Conservation (phyloP, 306 rosid genomes). For the Vigna hirtella region DNA sequence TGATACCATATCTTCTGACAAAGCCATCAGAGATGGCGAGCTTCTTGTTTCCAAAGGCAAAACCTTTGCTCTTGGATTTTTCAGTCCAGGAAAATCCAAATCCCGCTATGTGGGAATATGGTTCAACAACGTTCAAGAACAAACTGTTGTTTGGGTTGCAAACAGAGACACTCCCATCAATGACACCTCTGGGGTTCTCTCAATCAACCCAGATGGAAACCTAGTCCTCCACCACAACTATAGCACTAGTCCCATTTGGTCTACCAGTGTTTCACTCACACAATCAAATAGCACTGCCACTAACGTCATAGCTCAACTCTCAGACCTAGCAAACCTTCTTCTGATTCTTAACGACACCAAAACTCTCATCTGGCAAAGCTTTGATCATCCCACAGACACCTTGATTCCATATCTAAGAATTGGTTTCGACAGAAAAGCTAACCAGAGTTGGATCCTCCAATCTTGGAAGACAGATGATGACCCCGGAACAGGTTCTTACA, state of each 20-base stretch:
- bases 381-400: slow-evolving; percentile 46
- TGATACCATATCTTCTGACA: slow-evolving; percentile 25
- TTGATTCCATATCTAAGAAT: slow-evolving; percentile 29
- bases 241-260: slow-evolving; percentile 39
- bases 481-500: slow-evolving; percentile 55
- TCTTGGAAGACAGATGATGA: slow-evolving; percentile 55
- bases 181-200: slow-evolving; percentile 48
- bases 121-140: slow-evolving; percentile 42
- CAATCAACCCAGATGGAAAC: slow-evolving; percentile 45
- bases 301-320: slow-evolving; percentile 37
- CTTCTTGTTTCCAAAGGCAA: slow-evolving; percentile 29
- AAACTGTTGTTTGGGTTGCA: slow-evolving; percentile 63
- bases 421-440: slow-evolving; percentile 37
- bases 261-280: slow-evolving; percentile 31
- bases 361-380: slow-evolving; percentile 46
- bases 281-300: background rate
- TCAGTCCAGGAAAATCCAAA: slow-evolving; percentile 58
- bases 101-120: slow-evolving; percentile 60
- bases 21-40: slow-evolving; percentile 37
- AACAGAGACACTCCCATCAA: slow-evolving; percentile 53
- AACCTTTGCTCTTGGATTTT: slow-evolving; percentile 65
- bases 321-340: slow-evolving; percentile 45
- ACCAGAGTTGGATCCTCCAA: slow-evolving; percentile 35
- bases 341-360: background rate
- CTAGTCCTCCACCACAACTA: slow-evolving; percentile 33